phyloP scores from a whole-genome alignment of 1,284 basidiomycete species.

The Tilletia horrida region DNA sequence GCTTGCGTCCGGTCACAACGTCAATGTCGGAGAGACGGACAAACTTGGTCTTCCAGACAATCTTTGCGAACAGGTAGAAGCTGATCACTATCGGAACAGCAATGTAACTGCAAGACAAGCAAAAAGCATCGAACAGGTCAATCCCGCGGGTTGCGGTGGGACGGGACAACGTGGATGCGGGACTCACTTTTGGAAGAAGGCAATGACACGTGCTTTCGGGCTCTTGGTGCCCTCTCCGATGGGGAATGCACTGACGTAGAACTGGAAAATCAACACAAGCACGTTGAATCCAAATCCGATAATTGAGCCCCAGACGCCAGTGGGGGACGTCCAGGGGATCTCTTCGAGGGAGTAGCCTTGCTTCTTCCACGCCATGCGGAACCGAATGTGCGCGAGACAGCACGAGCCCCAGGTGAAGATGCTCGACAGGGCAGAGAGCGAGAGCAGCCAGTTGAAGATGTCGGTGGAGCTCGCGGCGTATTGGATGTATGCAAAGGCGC shows the following conservation, averaged over 20 bases:
- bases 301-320: slow-evolving; percentile 58
- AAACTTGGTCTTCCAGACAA: slow-evolving; percentile 17
- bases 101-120: slow-evolving; percentile 48
- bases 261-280: slow-evolving; percentile 51
- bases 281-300: slow-evolving; percentile 55
- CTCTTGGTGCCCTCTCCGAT: slow-evolving; percentile 43
- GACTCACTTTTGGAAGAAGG: slow-evolving; percentile 56
- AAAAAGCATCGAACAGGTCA: background rate
- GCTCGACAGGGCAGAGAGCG: slow-evolving; percentile 59
- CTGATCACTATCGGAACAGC: slow-evolving; percentile 46
- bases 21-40: slow-evolving; percentile 47
- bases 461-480: slow-evolving; percentile 34
- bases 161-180: background rate
- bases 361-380: slow-evolving; percentile 59
- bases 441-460: slow-evolving; percentile 59
- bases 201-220: slow-evolving; percentile 51
- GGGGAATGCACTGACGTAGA: slow-evolving; percentile 44
- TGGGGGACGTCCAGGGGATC: slow-evolving; percentile 58
- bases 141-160: too few relatives aligned
- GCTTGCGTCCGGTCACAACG: slow-evolving; percentile 46
- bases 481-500: slow-evolving; percentile 46
- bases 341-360: slow-evolving; percentile 59
- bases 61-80: slow-evolving; percentile 21
- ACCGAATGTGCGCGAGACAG: slow-evolving; percentile 56
- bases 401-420: slow-evolving; percentile 58